A percentile compares a stretch with the other conserved stretches of the same genome.
These are phyloP conservation scores for Trametes sp. DNA, from an alignment of 1,284 basidiomycete genomes.

Conservation along the genomic window DNA sequence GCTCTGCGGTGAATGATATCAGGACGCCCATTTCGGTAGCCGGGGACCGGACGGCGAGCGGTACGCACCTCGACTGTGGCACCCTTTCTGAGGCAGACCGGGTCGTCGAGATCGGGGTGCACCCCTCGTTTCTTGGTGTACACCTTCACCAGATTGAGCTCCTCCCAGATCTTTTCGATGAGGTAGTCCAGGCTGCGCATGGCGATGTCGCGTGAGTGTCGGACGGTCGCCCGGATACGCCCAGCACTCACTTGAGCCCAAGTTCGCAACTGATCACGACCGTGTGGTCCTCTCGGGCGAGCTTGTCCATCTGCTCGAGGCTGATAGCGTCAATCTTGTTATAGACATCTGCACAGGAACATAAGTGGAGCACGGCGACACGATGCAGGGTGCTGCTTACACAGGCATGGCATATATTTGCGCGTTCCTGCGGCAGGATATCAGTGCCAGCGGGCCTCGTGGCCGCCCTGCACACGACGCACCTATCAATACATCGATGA, in stretches of 20 bases:
- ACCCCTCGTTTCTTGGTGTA: constrained; percentile 98
- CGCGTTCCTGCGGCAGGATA: constrained; percentile 67
- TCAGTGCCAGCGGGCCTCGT: constrained; percentile 8
- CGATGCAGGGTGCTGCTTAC: constrained; percentile 49
- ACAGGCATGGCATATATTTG: constrained; percentile 94
- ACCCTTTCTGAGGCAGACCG: constrained; percentile 92
- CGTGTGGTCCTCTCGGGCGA: constrained; percentile 88
- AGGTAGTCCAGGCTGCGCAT: constrained; percentile 81
- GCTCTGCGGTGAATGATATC: constrained; percentile 51
- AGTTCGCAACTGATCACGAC: constrained; percentile 96
- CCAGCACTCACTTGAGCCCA: constrained; percentile 74
- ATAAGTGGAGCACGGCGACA: constrained; percentile 11
- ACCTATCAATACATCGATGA: constrained; percentile 96
- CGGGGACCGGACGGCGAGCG: not conserved
- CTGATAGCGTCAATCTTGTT: constrained; percentile 95
- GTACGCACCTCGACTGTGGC: constrained; percentile 87
- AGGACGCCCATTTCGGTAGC: constrained; percentile 21
- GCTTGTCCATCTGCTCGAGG: constrained; percentile 88
- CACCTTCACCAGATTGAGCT: constrained; percentile 87
- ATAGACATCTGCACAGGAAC: constrained; percentile 76
- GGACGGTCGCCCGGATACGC: constrained; percentile 8
- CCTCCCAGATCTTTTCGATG: constrained; percentile 91
- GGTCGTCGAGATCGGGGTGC: constrained; percentile 90
- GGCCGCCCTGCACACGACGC: constrained; percentile 18
- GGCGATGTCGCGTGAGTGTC: constrained; percentile 8